These are phyloP conservation scores for Suhomyces atakaporum DNA, from an alignment of 1,139 yeast genomes.

Conservation along the genomic window DNA sequence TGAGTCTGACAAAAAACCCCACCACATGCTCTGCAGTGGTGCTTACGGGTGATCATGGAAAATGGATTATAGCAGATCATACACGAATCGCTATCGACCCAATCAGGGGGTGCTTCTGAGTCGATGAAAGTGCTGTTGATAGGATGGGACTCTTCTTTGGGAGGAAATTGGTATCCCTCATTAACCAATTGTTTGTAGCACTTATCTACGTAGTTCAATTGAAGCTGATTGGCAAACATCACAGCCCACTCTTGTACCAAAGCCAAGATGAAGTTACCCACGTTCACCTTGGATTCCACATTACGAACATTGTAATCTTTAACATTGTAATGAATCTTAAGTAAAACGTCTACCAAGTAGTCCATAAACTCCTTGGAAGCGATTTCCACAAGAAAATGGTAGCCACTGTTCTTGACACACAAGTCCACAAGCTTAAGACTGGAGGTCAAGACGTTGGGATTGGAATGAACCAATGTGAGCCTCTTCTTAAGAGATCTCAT, in stretches of 20 bases:
- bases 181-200: slow-evolving; percentile 59
- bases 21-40: slow-evolving; percentile 97
- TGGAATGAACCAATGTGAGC: slow-evolving; percentile 56
- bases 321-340: slow-evolving; percentile 40
- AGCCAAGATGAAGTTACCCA: slow-evolving; percentile 60
- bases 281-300: slow-evolving; percentile 53
- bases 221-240: slow-evolving; percentile 70
- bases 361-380: slow-evolving; percentile 88
- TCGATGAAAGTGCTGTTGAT: slow-evolving; percentile 65
- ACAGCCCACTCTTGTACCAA: slow-evolving; percentile 76
- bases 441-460: slow-evolving; percentile 77
- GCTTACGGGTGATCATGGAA: slow-evolving; percentile 83
- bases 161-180: slow-evolving; percentile 73
- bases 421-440: slow-evolving; percentile 78
- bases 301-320: slow-evolving; percentile 30
- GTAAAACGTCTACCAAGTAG: slow-evolving; percentile 52
- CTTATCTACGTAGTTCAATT: slow-evolving; percentile 63
- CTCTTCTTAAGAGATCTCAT: slow-evolving; percentile 82
- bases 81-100: slow-evolving; percentile 95
- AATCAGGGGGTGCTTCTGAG: slow-evolving; percentile 93
- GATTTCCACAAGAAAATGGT: slow-evolving; percentile 76
- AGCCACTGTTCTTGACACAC: slow-evolving; percentile 92
- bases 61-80: slow-evolving; percentile 89
- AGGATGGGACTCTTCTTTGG: slow-evolving; percentile 34
- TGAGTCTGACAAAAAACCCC: slow-evolving; percentile 89